Evolutionary conservation across 208 protist species (phyloP), one percentile per base, ranked within the genome.

Genomic region (Leishmania braziliensis): DNA sequence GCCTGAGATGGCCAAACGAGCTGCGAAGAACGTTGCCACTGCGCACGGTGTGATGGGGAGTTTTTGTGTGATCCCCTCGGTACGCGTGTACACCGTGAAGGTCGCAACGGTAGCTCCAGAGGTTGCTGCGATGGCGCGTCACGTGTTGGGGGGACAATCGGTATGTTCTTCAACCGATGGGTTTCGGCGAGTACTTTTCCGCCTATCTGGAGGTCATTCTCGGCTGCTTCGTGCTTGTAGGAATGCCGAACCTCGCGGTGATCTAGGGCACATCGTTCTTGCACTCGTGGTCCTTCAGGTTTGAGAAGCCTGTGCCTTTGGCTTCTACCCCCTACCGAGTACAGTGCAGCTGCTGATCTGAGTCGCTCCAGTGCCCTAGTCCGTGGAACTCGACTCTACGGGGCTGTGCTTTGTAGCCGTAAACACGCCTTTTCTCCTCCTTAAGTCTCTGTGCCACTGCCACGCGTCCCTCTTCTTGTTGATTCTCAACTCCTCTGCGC

Each of bases 121-220:
- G 33, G 36, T 36, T 6, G 36, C 65, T 36, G 36, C 36, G 3
- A 39, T 39, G 65, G 65, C 65, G 36, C 65, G 36, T 36, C 36
- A 33, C 1, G 36, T 70, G 6, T 33, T 70, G 14, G 65, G 65
- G 14, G 65, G 36, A 46, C 12, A 20, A 70, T 0, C 39, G 46
- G 65, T 46, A 70, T 63, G 23, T 63, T 63, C 58, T 63, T 29
- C 58, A 63, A 26, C 18, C 26, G 58, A 26, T 63, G 26, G 2
- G 81, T 6, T 85, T 78, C 29, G 90, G 86, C 16, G 90, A 94
- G 76, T 86, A 94, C 81, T 92, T 94, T 53, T 92, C 89, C 12
- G 87, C 83, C 23, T 92, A 86, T 63, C 83, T 87, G 79, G 54
- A 65, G 39, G 66, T 78, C 43, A 85, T 80, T 26, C 89, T 86